Base-by-base conservation (phyloP, 1,139 yeast species). In the Pichia norvegensis region DNA sequence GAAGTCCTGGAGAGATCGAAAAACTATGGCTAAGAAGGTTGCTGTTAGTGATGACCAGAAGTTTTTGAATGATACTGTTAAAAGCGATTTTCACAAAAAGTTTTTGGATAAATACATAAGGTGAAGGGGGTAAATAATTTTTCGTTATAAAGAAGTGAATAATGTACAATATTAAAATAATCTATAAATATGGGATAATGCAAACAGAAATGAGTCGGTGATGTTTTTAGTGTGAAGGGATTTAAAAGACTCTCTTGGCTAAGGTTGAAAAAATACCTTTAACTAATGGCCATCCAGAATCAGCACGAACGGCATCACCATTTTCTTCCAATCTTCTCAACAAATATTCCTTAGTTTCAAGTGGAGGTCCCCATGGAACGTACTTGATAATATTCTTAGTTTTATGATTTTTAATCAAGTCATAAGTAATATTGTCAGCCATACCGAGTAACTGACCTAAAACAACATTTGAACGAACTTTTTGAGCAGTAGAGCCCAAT, bases 311-410 rank as follows among this genome's bases (percentile, higher is more conserved):
- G 14, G 97, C 95, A 66, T 90, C 97, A 29, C 96, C 96, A 60
- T 92, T 92, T 69, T 92, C 98, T 67, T 90, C 97, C 54, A 92
- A 73, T 67, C 98, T 78, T 72, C 98, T 82, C 53, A 83, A 72
- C 55, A 92, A 70, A 63, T 92, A 92, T 56, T 87, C 95, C 68
- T 86, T 87, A 48, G 97, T 88, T 67, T 92, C 97, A 55, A 79
- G 68, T 48, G 95, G 95, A 36, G 97, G 97, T 10, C 97, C 97
- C 97, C 97, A 92, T 17, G 97, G 95, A 53, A 92, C 96, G 63
- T 90, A 92, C 67, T 90, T 90, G 67, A 90, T 82, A 48, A 92
- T 85, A 59, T 84, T 84, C 55, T 76, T 80, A 49, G 79, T 86
- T 40, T 79, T 76, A 55, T 78, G 72, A 44, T 79, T 72, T 44